Evolutionary conservation across 352 stramenopile genomes (phyloP).

Genomic region (Globisporangium carolinianum): DNA sequence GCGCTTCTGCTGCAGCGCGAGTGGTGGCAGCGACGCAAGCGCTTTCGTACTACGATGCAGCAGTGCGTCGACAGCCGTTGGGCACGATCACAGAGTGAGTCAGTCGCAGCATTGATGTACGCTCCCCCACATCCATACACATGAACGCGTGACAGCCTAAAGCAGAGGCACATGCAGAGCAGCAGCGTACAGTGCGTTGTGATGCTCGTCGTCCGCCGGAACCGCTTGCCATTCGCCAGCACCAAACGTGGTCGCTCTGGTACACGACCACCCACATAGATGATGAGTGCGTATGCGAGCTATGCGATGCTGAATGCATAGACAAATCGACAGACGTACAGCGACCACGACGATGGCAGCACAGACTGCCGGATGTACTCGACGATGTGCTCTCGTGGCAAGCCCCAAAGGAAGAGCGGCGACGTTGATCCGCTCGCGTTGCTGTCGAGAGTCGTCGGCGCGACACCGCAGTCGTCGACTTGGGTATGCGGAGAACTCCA

Average conservation of each 20-base stretch:
- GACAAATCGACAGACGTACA: slow-evolving; percentile 19
- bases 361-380: slow-evolving; percentile 76
- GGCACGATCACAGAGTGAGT: neutral
- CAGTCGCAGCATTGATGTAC: neutral
- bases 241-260: slow-evolving; percentile 20
- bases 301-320: too few relatives aligned
- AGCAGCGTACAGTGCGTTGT: slow-evolving; percentile 4
- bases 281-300: too few relatives aligned
- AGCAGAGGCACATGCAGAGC: too few relatives aligned
- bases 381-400: slow-evolving; percentile 65
- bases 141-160: too few relatives aligned
- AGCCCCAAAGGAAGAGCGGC: slow-evolving; percentile 46
- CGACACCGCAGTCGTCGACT: neutral
- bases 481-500: slow-evolving; percentile 1
- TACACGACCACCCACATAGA: slow-evolving; percentile 1
- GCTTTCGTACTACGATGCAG: slow-evolving; percentile 4
- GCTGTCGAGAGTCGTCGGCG: neutral
- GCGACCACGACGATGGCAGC: slow-evolving; percentile 51
- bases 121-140: too few relatives aligned
- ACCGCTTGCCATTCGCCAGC: slow-evolving; percentile 39
- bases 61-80: too few relatives aligned
- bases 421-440: slow-evolving; percentile 11
- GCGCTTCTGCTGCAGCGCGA: slow-evolving; percentile 4
- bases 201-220: neutral
- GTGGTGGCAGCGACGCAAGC: slow-evolving; percentile 9